A percentile compares a stretch with the other conserved stretches of the same genome.
Evolutionary conservation across 768 basidiomycete genomes (phyloP).

Genomic region (Galerina sulciceps): DNA sequence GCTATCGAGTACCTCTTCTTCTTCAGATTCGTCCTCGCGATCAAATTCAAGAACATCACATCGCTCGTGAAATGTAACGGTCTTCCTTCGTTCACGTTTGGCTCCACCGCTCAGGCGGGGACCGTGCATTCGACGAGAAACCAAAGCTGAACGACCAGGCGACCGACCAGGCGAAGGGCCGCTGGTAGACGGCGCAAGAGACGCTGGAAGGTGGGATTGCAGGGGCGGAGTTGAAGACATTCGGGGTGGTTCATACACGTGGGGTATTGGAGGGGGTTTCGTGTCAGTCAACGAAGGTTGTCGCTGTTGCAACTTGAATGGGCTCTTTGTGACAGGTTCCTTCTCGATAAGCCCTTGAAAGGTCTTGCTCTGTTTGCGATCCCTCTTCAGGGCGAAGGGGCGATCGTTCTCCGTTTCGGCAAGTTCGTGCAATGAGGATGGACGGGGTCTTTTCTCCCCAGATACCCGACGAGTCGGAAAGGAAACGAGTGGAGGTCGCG

Average conservation of each 20-base stretch:
- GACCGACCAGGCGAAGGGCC: conserved; percentile 62
- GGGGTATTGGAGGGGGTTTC: conserved; percentile 28
- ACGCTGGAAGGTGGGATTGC: conserved; percentile 20
- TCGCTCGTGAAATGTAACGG: conserved; percentile 77
- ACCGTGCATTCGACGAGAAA: conserved; percentile 75
- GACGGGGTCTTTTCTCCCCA: conserved; percentile 79
- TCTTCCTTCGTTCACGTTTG: conserved; percentile 67
- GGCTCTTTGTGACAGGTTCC: conserved; percentile 83
- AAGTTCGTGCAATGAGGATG: conserved; percentile 71
- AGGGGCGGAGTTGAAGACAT: conserved; percentile 24
- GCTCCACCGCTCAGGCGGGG: conserved; percentile 63
- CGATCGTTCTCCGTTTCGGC: conserved; percentile 72
- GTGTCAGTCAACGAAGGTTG: conserved; percentile 25
- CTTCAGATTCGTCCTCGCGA: conserved; percentile 44
- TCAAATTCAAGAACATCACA: conserved; percentile 87
- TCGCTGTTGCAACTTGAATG: conserved; percentile 54
- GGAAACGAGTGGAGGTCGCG: conserved; percentile 32
- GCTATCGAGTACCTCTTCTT: conserved; percentile 29
- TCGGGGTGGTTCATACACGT: conserved; percentile 15
- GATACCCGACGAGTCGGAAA: conserved; percentile 60
- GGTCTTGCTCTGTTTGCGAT: conserved; percentile 74
- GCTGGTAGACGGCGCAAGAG: conserved; percentile 20
- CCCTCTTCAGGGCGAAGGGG: conserved; percentile 70
- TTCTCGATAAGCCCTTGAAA: conserved; percentile 75
- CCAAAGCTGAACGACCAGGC: conserved; percentile 69